A percentile compares a stretch with the other conserved stretches of the same genome.
Conservation (phyloP, 1,284 basidiomycete genomes). For the Microbotryum scabiosae region DNA sequence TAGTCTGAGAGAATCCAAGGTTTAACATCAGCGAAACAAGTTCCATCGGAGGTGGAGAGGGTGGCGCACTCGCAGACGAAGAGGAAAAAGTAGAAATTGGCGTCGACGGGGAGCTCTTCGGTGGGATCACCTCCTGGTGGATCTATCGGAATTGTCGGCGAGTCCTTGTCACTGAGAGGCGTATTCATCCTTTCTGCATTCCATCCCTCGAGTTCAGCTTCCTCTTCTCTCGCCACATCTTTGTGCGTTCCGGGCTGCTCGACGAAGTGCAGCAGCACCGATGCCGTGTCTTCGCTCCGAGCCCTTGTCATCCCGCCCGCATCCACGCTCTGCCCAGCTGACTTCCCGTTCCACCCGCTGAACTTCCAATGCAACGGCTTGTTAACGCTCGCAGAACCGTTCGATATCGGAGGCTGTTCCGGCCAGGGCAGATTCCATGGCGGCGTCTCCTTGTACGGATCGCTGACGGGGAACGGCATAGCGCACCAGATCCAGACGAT, state of each 20-base stretch:
- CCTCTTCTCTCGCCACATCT: no score
- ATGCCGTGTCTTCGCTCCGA: no score
- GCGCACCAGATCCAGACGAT: constrained; percentile 50
- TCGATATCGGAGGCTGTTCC: background rate
- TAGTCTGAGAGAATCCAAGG: constrained; percentile 30
- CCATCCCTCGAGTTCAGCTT: no score
- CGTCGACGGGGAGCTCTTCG: constrained; percentile 40
- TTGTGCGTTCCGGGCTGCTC: no score
- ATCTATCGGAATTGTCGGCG: background rate
- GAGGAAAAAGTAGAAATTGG: constrained; percentile 47
- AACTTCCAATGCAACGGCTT: no score
- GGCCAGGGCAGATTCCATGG: constrained; percentile 36
- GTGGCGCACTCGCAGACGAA: constrained; percentile 37
- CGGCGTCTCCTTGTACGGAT: constrained; percentile 40
- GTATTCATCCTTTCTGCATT: no score
- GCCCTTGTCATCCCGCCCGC: no score
- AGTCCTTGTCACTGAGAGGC: no score
- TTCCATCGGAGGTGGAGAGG: background rate
- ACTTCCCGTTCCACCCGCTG: no score
- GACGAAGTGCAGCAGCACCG: no score
- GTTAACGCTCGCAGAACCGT: no score
- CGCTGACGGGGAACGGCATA: constrained; percentile 48
- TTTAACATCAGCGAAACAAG: background rate
- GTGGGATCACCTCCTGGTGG: background rate
- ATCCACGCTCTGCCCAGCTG: no score